Evolutionary conservation across 495 filamentous ascomycete genomes (phyloP).

Genomic region (Collariella sp.): DNA sequence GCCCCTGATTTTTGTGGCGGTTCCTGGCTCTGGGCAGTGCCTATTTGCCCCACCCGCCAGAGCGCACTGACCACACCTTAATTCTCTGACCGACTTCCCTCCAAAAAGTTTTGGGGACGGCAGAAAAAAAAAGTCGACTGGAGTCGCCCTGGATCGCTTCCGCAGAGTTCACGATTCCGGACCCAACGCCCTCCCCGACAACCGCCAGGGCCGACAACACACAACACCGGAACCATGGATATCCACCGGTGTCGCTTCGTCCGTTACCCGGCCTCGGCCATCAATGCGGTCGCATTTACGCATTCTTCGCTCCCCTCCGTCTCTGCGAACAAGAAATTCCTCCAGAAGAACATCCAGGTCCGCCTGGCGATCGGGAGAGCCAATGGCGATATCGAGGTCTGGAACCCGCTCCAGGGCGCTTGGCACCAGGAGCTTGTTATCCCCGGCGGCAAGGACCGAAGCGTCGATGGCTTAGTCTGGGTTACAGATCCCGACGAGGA

Average conservation of each 20-base stretch:
- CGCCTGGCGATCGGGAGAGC: slow-evolving; percentile 84
- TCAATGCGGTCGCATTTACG: slow-evolving; percentile 91
- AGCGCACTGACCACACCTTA: slow-evolving; percentile 26
- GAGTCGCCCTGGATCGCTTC: neutral
- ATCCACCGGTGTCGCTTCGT: slow-evolving; percentile 96
- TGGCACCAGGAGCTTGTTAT: slow-evolving; percentile 90
- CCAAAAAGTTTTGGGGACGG: slow-evolving; percentile 15
- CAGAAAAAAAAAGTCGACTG: slow-evolving; percentile 29
- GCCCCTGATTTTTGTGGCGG: slow-evolving; percentile 1
- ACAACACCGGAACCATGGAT: slow-evolving; percentile 56
- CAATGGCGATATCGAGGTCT: slow-evolving; percentile 96
- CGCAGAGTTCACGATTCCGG: slow-evolving; percentile 1
- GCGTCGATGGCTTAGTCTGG: slow-evolving; percentile 87
- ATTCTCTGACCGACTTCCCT: slow-evolving; percentile 18
- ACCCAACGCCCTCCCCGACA: slow-evolving; percentile 1
- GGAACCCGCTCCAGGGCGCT: slow-evolving; percentile 77
- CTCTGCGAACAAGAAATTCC: slow-evolving; percentile 50
- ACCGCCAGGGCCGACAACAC: slow-evolving; percentile 12
- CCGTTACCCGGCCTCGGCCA: slow-evolving; percentile 83
- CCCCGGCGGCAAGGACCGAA: slow-evolving; percentile 73
- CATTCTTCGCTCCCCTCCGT: slow-evolving; percentile 59
- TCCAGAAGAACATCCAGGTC: slow-evolving; percentile 32
- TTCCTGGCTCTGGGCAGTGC: neutral
- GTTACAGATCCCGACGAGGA: slow-evolving; percentile 72
- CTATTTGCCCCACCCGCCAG: neutral